Evolutionary conservation across 352 stramenopile species (phyloP).

Genomic region (Phytopythium oedochilum): DNA sequence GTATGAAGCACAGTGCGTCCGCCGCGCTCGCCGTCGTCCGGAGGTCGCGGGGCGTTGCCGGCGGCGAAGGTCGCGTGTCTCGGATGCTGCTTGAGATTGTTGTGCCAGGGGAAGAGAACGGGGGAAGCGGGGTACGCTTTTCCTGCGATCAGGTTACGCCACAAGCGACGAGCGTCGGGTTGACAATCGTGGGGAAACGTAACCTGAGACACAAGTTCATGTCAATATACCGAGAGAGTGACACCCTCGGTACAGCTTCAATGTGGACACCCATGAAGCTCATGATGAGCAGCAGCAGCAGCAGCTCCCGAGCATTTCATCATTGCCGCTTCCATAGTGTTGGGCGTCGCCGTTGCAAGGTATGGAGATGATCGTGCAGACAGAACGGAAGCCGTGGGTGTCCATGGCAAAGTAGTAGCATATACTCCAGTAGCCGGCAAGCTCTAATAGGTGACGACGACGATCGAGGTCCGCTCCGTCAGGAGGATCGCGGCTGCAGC

Average conservation of each 20-base stretch:
- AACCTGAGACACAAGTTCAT: too few species aligned
- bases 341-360: too few species aligned
- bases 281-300: too few species aligned
- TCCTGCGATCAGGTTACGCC: neutral
- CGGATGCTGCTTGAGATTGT: neutral
- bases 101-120: neutral
- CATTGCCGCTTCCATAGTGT: too few species aligned
- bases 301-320: too few species aligned
- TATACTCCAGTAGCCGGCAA: neutral
- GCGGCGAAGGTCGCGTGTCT: neutral
- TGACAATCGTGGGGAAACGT: neutral
- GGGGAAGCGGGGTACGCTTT: neutral
- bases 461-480: neutral
- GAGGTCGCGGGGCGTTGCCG: neutral
- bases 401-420: neutral
- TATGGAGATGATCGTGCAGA: too few species aligned
- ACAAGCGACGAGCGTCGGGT: neutral
- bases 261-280: too few species aligned
- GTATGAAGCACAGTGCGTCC: too few species aligned
- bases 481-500: neutral
- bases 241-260: neutral
- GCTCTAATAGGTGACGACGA: conserved; percentile 5
- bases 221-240: neutral
- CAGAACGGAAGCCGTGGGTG: too few species aligned
- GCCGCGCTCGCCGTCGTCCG: neutral